A percentile compares a stretch with the other conserved stretches of the same genome.
Conservation (phyloP, 2,329 filamentous ascomycete genomes). For the Leptographium lundbergii region DNA sequence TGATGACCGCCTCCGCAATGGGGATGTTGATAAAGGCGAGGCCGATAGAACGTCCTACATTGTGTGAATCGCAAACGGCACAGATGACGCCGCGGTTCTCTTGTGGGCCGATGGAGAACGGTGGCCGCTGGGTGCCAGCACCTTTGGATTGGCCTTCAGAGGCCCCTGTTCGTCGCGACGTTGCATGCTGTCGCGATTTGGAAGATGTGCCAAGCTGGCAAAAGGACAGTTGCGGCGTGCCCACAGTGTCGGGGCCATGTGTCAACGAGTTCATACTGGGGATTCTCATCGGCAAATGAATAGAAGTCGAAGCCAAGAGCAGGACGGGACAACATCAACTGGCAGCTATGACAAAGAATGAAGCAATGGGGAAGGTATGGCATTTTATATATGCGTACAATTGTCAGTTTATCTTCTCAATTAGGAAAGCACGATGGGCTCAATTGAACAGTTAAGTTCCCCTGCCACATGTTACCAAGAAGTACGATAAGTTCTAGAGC, state of each 20-base stretch:
- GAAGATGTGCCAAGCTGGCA: not conserved
- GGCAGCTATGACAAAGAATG: no score
- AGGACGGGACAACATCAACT: not conserved
- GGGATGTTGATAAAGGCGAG: conserved; percentile 79
- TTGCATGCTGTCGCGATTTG: not conserved
- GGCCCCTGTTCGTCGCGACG: not conserved
- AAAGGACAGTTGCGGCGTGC: not conserved
- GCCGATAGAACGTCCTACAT: conserved; percentile 71
- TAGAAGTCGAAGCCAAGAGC: not conserved
- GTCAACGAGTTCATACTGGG: not conserved
- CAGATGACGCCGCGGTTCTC: conserved; percentile 39
- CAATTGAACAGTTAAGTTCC: not conserved
- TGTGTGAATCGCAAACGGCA: conserved; percentile 77
- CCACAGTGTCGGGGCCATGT: not conserved
- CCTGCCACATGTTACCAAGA: no score
- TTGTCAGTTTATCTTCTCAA: not conserved
- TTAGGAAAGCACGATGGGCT: not conserved
- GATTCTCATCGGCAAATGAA: not conserved
- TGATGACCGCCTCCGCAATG: conserved; percentile 72
- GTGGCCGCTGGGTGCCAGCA: not conserved
- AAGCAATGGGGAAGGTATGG: no score
- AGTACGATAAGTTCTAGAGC: no score
- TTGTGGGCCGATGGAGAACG: conserved; percentile 7
- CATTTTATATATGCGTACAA: not conserved
- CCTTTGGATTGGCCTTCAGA: not conserved